Evolutionary conservation across 2,329 filamentous ascomycete genomes (phyloP).

Genomic region (Scytalidium sp.): DNA sequence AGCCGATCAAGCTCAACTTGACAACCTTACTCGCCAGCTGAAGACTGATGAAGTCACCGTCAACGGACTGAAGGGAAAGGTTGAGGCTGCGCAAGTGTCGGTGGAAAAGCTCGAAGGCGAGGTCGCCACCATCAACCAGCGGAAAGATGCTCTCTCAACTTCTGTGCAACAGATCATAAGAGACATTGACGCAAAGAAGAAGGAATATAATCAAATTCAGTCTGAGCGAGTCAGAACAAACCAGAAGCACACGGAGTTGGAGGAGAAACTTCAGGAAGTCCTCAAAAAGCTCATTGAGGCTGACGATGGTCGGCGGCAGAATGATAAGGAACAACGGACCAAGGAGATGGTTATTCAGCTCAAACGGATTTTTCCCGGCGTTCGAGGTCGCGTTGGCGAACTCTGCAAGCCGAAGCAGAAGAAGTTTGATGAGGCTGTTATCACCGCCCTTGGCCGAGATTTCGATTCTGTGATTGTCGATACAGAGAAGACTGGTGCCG

Average conservation of each 20-base stretch:
- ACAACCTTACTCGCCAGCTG: slow-evolving; percentile 81
- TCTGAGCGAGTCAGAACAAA: slow-evolving; percentile 80
- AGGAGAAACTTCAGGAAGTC: slow-evolving; percentile 85
- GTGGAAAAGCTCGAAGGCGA: slow-evolving; percentile 74
- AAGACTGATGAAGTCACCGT: slow-evolving; percentile 91
- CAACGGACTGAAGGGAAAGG: slow-evolving; percentile 83
- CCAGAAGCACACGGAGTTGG: slow-evolving; percentile 80
- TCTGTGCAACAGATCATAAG: slow-evolving; percentile 65
- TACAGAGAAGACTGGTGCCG: slow-evolving; percentile 87
- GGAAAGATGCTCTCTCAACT: slow-evolving; percentile 60
- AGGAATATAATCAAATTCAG: slow-evolving; percentile 79
- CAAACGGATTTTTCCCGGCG: slow-evolving; percentile 88
- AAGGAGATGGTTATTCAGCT: slow-evolving; percentile 83
- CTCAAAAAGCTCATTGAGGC: slow-evolving; percentile 79
- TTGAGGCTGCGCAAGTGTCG: slow-evolving; percentile 73
- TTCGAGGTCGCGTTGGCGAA: slow-evolving; percentile 85
- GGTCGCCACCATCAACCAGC: slow-evolving; percentile 63
- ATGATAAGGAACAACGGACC: slow-evolving; percentile 72
- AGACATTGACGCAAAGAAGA: slow-evolving; percentile 86
- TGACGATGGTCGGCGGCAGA: slow-evolving; percentile 81
- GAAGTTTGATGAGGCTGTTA: slow-evolving; percentile 91
- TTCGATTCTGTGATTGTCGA: slow-evolving; percentile 96
- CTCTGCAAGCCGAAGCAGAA: slow-evolving; percentile 96
- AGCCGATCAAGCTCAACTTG: slow-evolving; percentile 75
- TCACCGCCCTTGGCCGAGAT: slow-evolving; percentile 85